Evolutionary conservation across 2,329 filamentous ascomycete species (phyloP).

Genomic region (Verticillium nubilum): DNA sequence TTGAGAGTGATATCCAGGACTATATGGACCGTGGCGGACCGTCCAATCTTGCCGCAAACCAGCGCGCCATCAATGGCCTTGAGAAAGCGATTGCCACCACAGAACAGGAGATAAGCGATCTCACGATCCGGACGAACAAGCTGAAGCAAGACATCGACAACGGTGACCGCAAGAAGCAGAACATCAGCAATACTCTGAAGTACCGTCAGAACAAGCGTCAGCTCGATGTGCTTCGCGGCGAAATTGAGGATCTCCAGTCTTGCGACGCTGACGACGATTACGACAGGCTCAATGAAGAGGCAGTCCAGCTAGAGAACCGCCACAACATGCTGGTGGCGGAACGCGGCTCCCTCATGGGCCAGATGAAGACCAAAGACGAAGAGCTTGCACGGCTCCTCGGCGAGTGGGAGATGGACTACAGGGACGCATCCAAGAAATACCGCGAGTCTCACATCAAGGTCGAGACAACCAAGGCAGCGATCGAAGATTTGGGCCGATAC

Average conservation of each 20-base stretch:
- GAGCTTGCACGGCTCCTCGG: constrained; percentile 66
- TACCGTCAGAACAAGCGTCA: constrained; percentile 72
- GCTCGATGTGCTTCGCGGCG: constrained; percentile 59
- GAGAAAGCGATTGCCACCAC: constrained; percentile 60
- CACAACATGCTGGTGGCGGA: constrained; percentile 67
- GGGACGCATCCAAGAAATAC: constrained; percentile 73
- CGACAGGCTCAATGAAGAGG: constrained; percentile 66
- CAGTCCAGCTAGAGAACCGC: constrained; percentile 58
- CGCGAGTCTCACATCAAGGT: constrained; percentile 86
- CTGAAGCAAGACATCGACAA: constrained; percentile 73
- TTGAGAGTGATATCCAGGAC: constrained; percentile 71
- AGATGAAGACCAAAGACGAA: constrained; percentile 79
- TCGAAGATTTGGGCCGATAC: constrained; percentile 84
- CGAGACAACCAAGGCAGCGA: constrained; percentile 85
- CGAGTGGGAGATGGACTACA: constrained; percentile 84
- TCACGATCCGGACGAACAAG: constrained; percentile 69
- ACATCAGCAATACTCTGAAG: constrained; percentile 82
- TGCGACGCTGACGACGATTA: constrained; percentile 82
- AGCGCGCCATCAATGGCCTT: constrained; percentile 62
- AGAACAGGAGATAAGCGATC: constrained; percentile 61
- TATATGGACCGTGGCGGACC: constrained; percentile 75
- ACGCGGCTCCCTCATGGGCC: constrained; percentile 67
- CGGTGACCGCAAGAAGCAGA: constrained; percentile 76
- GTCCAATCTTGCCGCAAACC: constrained; percentile 62
- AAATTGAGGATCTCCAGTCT: constrained; percentile 69